A percentile compares a stretch with the other conserved stretches of the same genome.
These are phyloP conservation scores for Lachancea dasiensis DNA, from an alignment of 805 yeast species.

Conservation along the genomic window DNA sequence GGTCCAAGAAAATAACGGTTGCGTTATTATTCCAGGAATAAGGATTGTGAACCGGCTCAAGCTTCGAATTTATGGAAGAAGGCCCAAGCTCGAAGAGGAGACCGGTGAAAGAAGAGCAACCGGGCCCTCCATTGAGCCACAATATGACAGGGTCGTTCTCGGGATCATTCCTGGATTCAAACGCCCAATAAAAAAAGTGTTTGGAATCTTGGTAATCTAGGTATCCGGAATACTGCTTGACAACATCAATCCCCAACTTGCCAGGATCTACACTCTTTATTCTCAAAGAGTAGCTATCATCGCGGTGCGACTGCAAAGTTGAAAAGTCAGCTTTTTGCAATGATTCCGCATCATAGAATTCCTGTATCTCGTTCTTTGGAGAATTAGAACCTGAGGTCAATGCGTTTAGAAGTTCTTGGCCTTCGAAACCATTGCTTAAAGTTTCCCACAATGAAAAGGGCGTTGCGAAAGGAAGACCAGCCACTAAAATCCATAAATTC, in stretches of 20 bases:
- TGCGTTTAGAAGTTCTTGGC: background rate
- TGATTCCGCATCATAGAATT: background rate
- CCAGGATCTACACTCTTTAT: constrained; percentile 24
- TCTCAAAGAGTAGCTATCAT: constrained; percentile 21
- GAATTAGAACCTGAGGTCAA: too few species aligned
- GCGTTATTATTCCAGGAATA: constrained; percentile 91
- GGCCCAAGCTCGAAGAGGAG: constrained; percentile 91
- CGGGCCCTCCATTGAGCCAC: constrained; percentile 96
- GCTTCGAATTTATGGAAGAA: constrained; percentile 55
- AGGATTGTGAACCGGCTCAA: constrained; percentile 72
- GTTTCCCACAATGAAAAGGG: constrained; percentile 5
- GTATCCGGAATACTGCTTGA: constrained; percentile 78
- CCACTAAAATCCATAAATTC: background rate
- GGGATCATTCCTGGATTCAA: constrained; percentile 88
- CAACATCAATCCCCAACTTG: constrained; percentile 66
- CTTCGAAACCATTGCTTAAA: background rate
- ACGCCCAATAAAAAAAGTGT: constrained; percentile 90
- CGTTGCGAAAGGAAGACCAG: background rate
- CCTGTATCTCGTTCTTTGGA: constrained; percentile 5
- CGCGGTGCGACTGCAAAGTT: constrained; percentile 11
- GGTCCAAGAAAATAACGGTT: constrained; percentile 84
- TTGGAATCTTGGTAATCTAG: constrained; percentile 71
- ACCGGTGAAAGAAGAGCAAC: constrained; percentile 89
- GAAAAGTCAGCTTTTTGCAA: constrained; percentile 1
- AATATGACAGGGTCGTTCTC: constrained; percentile 74